A percentile compares a stretch with the other conserved stretches of the same genome.
Evolutionary conservation across 495 filamentous ascomycete species (phyloP).

Genomic region (Annulohypoxylon stygium): DNA sequence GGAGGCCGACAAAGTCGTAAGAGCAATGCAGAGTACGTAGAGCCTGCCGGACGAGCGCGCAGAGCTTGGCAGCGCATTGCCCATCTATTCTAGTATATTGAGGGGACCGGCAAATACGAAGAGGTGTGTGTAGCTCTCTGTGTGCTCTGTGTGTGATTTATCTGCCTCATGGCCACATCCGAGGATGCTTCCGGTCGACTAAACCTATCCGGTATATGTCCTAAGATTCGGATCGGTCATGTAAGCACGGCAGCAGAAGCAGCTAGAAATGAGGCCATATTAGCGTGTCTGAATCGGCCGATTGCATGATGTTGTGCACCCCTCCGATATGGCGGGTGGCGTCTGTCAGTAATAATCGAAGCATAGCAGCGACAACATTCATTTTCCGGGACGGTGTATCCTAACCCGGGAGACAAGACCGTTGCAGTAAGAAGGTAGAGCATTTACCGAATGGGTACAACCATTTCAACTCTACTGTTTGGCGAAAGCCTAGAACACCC

Average conservation of each 20-base stretch:
- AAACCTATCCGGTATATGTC: constrained; percentile 40
- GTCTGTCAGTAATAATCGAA: constrained; percentile 41
- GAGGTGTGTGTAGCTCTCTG: constrained; percentile 19
- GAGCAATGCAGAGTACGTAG: constrained; percentile 33
- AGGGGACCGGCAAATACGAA: constrained; percentile 46
- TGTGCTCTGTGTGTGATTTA: constrained; percentile 26
- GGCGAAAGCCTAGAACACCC: constrained; percentile 42
- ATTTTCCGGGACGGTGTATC: constrained; percentile 37
- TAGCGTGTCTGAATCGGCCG: constrained; percentile 46
- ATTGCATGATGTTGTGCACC: constrained; percentile 47
- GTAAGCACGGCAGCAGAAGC: constrained; percentile 34
- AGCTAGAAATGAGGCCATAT: constrained; percentile 45
- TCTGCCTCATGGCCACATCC: constrained; percentile 44
- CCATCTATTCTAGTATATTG: constrained; percentile 41
- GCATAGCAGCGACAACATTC: constrained; percentile 19
- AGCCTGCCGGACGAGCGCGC: constrained; percentile 29
- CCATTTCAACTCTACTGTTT: constrained; percentile 21
- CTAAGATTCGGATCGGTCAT: constrained; percentile 42
- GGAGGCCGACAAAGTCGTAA: constrained; percentile 35
- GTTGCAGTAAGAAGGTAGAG: constrained; percentile 25
- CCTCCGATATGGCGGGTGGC: constrained; percentile 45
- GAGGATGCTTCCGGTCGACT: constrained; percentile 43
- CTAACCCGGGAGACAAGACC: constrained; percentile 33
- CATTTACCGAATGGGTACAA: constrained; percentile 30
- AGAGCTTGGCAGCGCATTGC: constrained; percentile 33